A percentile compares a stretch with the other conserved stretches of the same genome.
Conservation (phyloP, 2,329 filamentous ascomycete species). For the Fusarium sp. region DNA sequence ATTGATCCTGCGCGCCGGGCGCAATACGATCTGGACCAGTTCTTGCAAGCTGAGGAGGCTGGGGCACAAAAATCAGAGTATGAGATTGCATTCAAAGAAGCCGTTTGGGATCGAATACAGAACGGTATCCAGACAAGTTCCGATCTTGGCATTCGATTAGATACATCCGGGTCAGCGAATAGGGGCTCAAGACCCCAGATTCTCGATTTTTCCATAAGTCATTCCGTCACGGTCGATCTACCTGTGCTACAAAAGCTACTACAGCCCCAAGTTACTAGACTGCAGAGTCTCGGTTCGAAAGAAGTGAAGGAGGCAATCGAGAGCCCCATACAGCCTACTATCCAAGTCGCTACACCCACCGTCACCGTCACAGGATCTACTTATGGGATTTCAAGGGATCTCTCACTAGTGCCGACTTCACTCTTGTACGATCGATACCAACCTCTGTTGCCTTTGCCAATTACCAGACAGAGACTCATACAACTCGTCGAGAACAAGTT, state of each 20-base stretch:
- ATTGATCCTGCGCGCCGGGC: slow-evolving; percentile 58
- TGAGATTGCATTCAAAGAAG: slow-evolving; percentile 39
- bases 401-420: slow-evolving; percentile 50
- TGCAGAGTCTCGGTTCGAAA: slow-evolving; percentile 42
- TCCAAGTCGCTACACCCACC: slow-evolving; percentile 50
- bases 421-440: slow-evolving; percentile 57
- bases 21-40: slow-evolving; percentile 57
- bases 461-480: slow-evolving; percentile 53
- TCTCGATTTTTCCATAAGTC: slow-evolving; percentile 57
- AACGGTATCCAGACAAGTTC: slow-evolving; percentile 50
- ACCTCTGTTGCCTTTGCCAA: slow-evolving; percentile 54
- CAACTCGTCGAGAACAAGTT: slow-evolving; percentile 57
- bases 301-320: slow-evolving; percentile 30
- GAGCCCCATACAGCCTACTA: slow-evolving; percentile 20
- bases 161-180: slow-evolving; percentile 45
- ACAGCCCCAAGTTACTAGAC: slow-evolving; percentile 43
- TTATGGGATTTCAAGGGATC: slow-evolving; percentile 54
- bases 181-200: slow-evolving; percentile 41
- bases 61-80: slow-evolving; percentile 37
- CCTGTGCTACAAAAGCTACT: slow-evolving; percentile 51
- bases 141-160: slow-evolving; percentile 56
- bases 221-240: slow-evolving; percentile 54
- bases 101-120: slow-evolving; percentile 38
- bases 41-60: slow-evolving; percentile 40
- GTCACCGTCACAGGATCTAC: slow-evolving; percentile 57